Conservation (phyloP, 2,329 filamentous ascomycete genomes). For the Penicillium glabrum region DNA sequence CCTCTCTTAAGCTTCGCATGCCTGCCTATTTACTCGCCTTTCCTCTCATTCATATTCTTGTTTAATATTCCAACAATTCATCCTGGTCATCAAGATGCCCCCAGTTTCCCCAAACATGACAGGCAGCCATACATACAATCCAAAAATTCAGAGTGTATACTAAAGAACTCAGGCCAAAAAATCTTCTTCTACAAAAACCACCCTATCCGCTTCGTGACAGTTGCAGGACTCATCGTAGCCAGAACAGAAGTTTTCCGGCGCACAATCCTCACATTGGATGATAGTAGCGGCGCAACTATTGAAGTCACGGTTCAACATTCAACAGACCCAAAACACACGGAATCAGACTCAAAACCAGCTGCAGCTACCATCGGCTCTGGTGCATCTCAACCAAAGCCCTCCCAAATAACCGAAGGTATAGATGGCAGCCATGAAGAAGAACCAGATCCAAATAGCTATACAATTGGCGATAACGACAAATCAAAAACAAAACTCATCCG, state of each 20-base stretch:
- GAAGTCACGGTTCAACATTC: conserved; percentile 52
- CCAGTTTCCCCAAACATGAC: neutral
- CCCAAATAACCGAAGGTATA: neutral
- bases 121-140: neutral
- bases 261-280: conserved; percentile 58
- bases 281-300: conserved; percentile 59
- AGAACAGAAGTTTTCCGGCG: conserved; percentile 55
- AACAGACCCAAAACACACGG: neutral
- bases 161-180: conserved; percentile 47
- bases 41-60: accelerated
- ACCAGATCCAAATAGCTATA: neutral
- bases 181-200: conserved; percentile 70
- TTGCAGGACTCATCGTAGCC: conserved; percentile 69
- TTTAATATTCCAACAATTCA: too few species aligned
- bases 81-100: too few species aligned
- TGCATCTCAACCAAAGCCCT: neutral
- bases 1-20: neutral
- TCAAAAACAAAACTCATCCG: neutral
- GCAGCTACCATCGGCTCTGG: neutral
- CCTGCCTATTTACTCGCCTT: neutral
- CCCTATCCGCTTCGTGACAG: conserved; percentile 72
- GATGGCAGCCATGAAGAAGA: neutral
- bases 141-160: neutral
- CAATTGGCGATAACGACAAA: neutral
- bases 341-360: neutral